Base-by-base conservation (phyloP, 2,329 filamentous ascomycete species). In the Leptographium procerum region DNA sequence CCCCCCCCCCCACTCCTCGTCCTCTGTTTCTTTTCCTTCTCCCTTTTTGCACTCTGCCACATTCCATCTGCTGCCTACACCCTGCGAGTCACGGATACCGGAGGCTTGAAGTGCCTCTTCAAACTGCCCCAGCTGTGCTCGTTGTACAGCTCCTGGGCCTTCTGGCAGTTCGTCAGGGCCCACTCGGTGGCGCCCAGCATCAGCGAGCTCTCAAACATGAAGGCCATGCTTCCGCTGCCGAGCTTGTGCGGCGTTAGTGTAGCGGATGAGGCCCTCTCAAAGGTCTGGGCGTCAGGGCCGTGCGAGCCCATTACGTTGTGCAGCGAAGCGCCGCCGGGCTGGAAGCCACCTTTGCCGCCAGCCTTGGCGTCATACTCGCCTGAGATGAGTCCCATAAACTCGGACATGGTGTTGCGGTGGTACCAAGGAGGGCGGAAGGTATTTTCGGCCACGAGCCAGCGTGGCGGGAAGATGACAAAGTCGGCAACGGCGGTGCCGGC, bases 111-210 rank as follows among this genome's bases (percentile, higher is more conserved):
- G 26, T 52, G 45, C 33, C 33, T 33, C n/a, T 14, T 5, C 6
- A 59, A n/a, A 0, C 80, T 79, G 24, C 77, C 83, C 90, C 90
- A 95, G 68, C 87, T 91, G 74, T 94, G 87, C 58, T 85, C 83
- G 68, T 83, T 91, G 67, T 94, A 95, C 58, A 80, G 80, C 63
- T 83, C 78, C 73, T 82, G 79, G 8, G 81, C 76, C 69, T 81
- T 81, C 63, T 73, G 69, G 59, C 78, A 92, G 61, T 80, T 77
- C 63, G 72, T 71, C 60, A 80, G 69, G 1, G 84, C 86, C 85
- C 85, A 88, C 59, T 87, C 82, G 1, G 85, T 87, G 28, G 88
- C 84, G 1, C 84, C 85, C 2, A 88, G 77, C 82, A 87, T 87
- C 56, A 86, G 65, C 57, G 77, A 84, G 62, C 80, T 86, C 74